Percentiles rank a stretch among this genome's conserved stretches.
Conservation (phyloP, 2,329 filamentous ascomycete genomes). For the Thermomyces lanuginosus region DNA sequence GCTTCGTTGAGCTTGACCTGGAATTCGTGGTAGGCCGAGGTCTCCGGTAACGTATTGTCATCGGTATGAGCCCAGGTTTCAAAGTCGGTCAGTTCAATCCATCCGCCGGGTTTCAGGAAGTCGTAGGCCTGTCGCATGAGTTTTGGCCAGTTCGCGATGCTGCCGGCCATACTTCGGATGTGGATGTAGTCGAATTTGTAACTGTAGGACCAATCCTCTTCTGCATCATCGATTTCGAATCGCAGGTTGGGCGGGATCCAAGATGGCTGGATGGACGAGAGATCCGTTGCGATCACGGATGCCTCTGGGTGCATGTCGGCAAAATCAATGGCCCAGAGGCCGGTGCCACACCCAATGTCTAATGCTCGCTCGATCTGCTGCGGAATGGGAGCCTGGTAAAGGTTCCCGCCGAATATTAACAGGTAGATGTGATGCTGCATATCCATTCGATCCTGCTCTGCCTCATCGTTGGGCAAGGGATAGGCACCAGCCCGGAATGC, state of each 20-base stretch:
- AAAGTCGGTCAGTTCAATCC: slow-evolving; percentile 16
- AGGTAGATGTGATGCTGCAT: slow-evolving; percentile 8
- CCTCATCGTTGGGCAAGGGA: slow-evolving; percentile 12
- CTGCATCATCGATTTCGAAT: slow-evolving; percentile 13
- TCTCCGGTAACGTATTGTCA: slow-evolving; percentile 12
- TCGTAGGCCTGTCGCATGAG: slow-evolving; percentile 13
- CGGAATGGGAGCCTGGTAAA: slow-evolving; percentile 5
- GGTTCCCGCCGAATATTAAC: slow-evolving; percentile 4
- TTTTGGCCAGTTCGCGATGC: slow-evolving; percentile 14
- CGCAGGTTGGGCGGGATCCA: slow-evolving; percentile 6
- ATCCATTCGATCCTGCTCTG: slow-evolving; percentile 12
- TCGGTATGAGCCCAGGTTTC: slow-evolving; percentile 16
- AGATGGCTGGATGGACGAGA: slow-evolving; percentile 10
- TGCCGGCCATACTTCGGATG: slow-evolving; percentile 14
- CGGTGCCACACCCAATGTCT: slow-evolving; percentile 7
- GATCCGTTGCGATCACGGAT: slow-evolving; percentile 9
- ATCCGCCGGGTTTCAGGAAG: slow-evolving; percentile 14
- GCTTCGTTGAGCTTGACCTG: slow-evolving; percentile 10
- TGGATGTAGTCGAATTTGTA: slow-evolving; percentile 15
- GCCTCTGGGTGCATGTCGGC: slow-evolving; percentile 5
- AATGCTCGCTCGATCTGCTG: slow-evolving; percentile 2
- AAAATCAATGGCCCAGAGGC: slow-evolving; percentile 8
- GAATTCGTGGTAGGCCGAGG: slow-evolving; percentile 10
- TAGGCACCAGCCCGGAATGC: slow-evolving; percentile 10
- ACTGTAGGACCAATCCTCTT: slow-evolving; percentile 13